Base-by-base conservation (phyloP, 1,284 basidiomycete genomes). In the Apiotrichum sp. region DNA sequence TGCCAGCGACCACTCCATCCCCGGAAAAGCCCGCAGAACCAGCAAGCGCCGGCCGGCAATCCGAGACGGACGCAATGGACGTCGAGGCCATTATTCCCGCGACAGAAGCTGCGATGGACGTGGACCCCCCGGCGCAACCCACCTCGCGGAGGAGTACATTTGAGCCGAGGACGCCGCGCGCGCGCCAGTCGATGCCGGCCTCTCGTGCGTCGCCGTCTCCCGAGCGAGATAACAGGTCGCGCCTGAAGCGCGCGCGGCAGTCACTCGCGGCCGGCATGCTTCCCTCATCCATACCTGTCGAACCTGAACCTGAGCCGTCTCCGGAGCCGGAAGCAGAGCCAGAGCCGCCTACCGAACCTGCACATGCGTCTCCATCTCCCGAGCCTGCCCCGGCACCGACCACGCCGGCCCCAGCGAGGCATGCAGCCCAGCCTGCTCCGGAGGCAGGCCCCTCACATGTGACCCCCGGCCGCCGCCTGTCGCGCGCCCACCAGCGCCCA, bases 41-140 rank as follows among this genome's bases (percentile, higher is more conserved):
- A 35, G 14, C 22, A 22, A 22, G 22, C 22, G 22, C 22, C 22
- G 22, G 22, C 22, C 22, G 22, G 22, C 22, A 22, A 13, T 48
- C 1, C 44, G 34, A 2, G 44, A 50, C 22, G 34, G 58, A 59
- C 32, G 48, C 35, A 16, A 47, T 52, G 45, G 52, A 56, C n/a
- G 42, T 54, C 8, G 55, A 54, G 16, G 48, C 46, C 3, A 22
- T 22, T 22, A 22, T 22, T 22, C 22, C 22, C 22, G 22, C 22
- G 22, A 22, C 22, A 22, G 22, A 22, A 22, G 22, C 22, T 22
- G 22, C 22, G 22, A 22, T 22, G 22, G 22, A 22, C 22, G 22
- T 22, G 22, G 22, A 42, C 40, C 40, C 36, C 8, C 13, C 36
- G 36, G 9, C 9, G 36, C 13, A 38, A 13, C 36, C 8, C 36